phyloP scores from a whole-genome alignment of 2,329 filamentous ascomycete genomes.

The Emergomyces africanus region DNA sequence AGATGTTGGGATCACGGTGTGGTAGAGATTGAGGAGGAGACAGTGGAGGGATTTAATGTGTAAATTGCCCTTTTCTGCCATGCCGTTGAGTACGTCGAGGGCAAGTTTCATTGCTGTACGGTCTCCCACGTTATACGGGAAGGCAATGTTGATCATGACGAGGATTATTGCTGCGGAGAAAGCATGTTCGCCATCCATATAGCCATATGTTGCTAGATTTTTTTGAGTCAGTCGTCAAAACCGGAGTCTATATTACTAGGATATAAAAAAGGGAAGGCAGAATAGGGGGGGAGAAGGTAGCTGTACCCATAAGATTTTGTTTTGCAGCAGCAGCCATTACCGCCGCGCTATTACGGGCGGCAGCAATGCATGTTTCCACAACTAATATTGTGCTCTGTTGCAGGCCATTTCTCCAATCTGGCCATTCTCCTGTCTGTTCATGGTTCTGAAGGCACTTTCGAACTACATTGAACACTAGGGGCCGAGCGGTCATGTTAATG shows the following conservation, averaged over 20 bases:
- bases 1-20: constrained; percentile 16
- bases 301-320: constrained; percentile 38
- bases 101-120: constrained; percentile 34
- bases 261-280: background rate
- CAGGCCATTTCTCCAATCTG: constrained; percentile 37
- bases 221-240: background rate
- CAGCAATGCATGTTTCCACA: constrained; percentile 41
- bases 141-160: constrained; percentile 43
- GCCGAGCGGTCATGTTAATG: constrained; percentile 45
- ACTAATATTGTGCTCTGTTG: constrained; percentile 37
- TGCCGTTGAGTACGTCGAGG: constrained; percentile 35
- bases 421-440: constrained; percentile 16
- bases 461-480: constrained; percentile 42
- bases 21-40: constrained; percentile 26
- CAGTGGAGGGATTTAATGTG: constrained; percentile 33
- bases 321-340: constrained; percentile 39
- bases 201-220: constrained; percentile 44
- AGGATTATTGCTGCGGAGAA: constrained; percentile 43
- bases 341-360: constrained; percentile 37
- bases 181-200: constrained; percentile 45
- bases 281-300: background rate
- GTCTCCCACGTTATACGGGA: constrained; percentile 34
- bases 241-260: too few species aligned
- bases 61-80: constrained; percentile 42
- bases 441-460: constrained; percentile 33